phyloP scores from a whole-genome alignment of 495 filamentous ascomycete species.

The Platismatia glauca region DNA sequence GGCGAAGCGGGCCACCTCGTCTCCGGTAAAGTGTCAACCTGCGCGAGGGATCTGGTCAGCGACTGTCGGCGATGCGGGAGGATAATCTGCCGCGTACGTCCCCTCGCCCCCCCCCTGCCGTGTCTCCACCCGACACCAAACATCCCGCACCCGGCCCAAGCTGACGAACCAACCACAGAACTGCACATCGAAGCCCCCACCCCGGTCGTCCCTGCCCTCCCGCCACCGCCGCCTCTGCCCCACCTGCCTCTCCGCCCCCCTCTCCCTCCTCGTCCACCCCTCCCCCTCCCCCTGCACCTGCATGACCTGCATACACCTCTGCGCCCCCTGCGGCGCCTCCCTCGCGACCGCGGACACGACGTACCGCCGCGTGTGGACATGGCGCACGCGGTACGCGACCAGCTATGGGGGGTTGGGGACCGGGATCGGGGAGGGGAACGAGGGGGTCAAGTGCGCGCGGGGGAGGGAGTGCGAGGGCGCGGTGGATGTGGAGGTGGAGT shows the following conservation, averaged over 20 bases:
- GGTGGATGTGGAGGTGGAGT: slow-evolving; percentile 66
- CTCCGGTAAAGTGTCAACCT: slow-evolving; percentile 60
- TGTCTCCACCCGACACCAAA: too few relatives aligned
- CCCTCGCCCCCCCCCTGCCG: neutral
- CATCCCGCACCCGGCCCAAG: neutral
- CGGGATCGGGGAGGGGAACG: slow-evolving; percentile 78
- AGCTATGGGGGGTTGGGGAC: slow-evolving; percentile 73
- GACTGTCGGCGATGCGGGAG: slow-evolving; percentile 70
- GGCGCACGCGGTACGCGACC: slow-evolving; percentile 77
- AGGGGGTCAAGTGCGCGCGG: slow-evolving; percentile 76
- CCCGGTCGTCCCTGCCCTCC: slow-evolving; percentile 47
- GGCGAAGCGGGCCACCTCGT: slow-evolving; percentile 37
- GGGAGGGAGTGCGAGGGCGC: slow-evolving; percentile 60
- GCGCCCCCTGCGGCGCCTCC: slow-evolving; percentile 63
- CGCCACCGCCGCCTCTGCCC: slow-evolving; percentile 73
- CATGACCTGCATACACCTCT: slow-evolving; percentile 63
- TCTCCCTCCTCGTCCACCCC: slow-evolving; percentile 32
- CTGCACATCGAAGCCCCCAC: slow-evolving; percentile 71
- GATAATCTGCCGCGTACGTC: slow-evolving; percentile 67
- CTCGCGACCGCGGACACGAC: slow-evolving; percentile 60
- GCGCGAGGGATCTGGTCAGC: slow-evolving; percentile 75
- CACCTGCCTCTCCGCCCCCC: slow-evolving; percentile 57
- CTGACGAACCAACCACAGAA: slow-evolving; percentile 44
- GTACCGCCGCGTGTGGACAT: slow-evolving; percentile 76
- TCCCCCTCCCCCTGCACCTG: slow-evolving; percentile 59